Evolutionary conservation across 257 asterid genomes (phyloP).

Genomic region (Asclepias syriaca): DNA sequence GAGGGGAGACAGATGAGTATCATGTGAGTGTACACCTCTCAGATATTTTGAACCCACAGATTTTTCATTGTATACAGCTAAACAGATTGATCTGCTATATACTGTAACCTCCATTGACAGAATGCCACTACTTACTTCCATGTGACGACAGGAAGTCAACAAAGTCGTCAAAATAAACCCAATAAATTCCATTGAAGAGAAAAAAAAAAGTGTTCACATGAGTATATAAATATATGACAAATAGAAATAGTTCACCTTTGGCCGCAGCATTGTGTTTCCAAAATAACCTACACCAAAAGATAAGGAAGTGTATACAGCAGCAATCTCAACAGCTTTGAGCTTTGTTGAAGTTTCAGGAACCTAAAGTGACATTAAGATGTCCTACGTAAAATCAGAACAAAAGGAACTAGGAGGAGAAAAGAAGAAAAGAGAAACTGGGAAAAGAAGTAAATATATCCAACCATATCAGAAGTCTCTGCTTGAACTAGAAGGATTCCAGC

Average conservation of each 20-base stretch:
- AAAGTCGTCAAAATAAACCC: background rate
- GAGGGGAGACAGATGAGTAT: background rate
- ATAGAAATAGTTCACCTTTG: slow-evolving; percentile 50
- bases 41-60: background rate
- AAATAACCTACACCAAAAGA: slow-evolving; percentile 93
- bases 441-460: background rate
- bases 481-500: slow-evolving; percentile 84
- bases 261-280: slow-evolving; percentile 74
- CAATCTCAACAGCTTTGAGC: slow-evolving; percentile 74
- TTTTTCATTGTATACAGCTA: background rate
- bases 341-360: slow-evolving; percentile 30
- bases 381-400: background rate
- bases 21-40: background rate
- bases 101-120: background rate
- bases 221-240: background rate
- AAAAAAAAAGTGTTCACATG: background rate
- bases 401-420: background rate
- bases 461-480: slow-evolving; percentile 45
- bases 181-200: background rate
- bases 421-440: background rate
- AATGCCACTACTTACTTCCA: background rate
- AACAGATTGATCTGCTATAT: background rate
- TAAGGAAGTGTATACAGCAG: slow-evolving; percentile 66
- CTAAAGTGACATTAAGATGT: slow-evolving; percentile 27
- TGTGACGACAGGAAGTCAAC: background rate